Percentiles rank a stretch among this genome's conserved stretches.
These are phyloP conservation scores for Apostasia shenzhenica DNA, from an alignment of 106 monocot species.

Conservation along the genomic window DNA sequence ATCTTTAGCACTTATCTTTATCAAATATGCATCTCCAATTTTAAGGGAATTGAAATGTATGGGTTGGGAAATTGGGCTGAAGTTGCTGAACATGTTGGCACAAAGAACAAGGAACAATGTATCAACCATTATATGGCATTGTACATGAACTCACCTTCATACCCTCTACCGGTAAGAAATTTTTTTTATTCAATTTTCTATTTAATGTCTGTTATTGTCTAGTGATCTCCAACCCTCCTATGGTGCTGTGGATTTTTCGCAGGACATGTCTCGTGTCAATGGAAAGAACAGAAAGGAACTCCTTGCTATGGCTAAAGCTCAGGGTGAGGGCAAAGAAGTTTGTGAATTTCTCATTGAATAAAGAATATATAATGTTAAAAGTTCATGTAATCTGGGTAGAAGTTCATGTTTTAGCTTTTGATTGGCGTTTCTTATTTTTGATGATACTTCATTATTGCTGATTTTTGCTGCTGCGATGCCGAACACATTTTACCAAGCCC, in stretches of 20 bases:
- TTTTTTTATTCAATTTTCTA: slow-evolving; percentile 2
- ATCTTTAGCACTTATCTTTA: neutral
- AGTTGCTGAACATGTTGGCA: slow-evolving; percentile 99
- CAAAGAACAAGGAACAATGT: slow-evolving; percentile 80
- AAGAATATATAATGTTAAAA: too few relatives aligned
- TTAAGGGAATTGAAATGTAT: slow-evolving; percentile 94
- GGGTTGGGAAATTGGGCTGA: slow-evolving; percentile 94
- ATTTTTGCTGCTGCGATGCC: too few relatives aligned
- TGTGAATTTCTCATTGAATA: slow-evolving; percentile 4
- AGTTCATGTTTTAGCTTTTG: too few relatives aligned
- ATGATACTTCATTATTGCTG: too few relatives aligned
- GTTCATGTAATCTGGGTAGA: too few relatives aligned
- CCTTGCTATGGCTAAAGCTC: slow-evolving; percentile 96
- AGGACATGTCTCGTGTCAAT: slow-evolving; percentile 98
- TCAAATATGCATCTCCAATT: neutral
- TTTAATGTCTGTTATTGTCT: neutral
- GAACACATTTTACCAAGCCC: neutral
- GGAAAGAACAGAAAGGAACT: slow-evolving; percentile 99
- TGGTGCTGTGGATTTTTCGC: neutral
- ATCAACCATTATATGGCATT: slow-evolving; percentile 81
- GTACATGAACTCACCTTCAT: slow-evolving; percentile 90
- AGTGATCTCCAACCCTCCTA: slow-evolving; percentile 2
- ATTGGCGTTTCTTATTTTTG: too few relatives aligned
- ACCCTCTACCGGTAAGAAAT: slow-evolving; percentile 78
- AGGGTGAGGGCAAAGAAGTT: slow-evolving; percentile 77